Conservation (phyloP, 305 asterid species). For the Fraxinus nigra region DNA sequence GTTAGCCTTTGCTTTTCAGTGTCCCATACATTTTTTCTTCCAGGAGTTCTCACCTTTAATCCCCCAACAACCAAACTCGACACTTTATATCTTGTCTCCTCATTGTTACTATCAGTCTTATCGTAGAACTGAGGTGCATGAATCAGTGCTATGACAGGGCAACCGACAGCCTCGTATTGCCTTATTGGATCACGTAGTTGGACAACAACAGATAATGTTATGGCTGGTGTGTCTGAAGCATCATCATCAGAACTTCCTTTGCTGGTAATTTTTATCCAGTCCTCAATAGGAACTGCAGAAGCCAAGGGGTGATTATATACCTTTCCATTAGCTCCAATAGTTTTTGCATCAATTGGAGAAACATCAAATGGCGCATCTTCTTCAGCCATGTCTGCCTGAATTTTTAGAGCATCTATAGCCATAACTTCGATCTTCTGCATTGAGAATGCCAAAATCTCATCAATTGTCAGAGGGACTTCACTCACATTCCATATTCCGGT, state of each 20-base stretch:
- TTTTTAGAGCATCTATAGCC: slow-evolving; percentile 66
- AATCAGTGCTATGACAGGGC: slow-evolving; percentile 67
- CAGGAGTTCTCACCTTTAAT: slow-evolving; percentile 42
- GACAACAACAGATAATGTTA: slow-evolving; percentile 43
- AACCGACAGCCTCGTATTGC: slow-evolving; percentile 87
- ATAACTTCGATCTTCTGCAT: slow-evolving; percentile 76
- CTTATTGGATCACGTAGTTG: slow-evolving; percentile 83
- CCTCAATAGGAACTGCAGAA: slow-evolving; percentile 65
- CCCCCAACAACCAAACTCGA: slow-evolving; percentile 67
- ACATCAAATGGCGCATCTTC: slow-evolving; percentile 82
- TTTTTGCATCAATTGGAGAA: slow-evolving; percentile 46
- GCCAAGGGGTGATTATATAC: slow-evolving; percentile 33
- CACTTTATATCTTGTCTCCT: slow-evolving; percentile 57
- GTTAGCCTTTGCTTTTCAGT: slow-evolving; percentile 73
- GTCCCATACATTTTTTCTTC: slow-evolving; percentile 50
- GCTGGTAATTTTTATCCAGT: slow-evolving; percentile 36
- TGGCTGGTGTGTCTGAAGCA: slow-evolving; percentile 16
- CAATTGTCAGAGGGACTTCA: slow-evolving; percentile 52
- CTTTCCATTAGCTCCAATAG: slow-evolving; percentile 24
- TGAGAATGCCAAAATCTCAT: slow-evolving; percentile 60
- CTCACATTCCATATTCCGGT: slow-evolving; percentile 75
- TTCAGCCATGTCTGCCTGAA: slow-evolving; percentile 65
- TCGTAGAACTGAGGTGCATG: slow-evolving; percentile 31
- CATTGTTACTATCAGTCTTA: slow-evolving; percentile 23
- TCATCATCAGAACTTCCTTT: neutral